These are phyloP conservation scores for Lactifluus subvellereus DNA, from an alignment of 768 basidiomycete genomes.

Conservation along the genomic window DNA sequence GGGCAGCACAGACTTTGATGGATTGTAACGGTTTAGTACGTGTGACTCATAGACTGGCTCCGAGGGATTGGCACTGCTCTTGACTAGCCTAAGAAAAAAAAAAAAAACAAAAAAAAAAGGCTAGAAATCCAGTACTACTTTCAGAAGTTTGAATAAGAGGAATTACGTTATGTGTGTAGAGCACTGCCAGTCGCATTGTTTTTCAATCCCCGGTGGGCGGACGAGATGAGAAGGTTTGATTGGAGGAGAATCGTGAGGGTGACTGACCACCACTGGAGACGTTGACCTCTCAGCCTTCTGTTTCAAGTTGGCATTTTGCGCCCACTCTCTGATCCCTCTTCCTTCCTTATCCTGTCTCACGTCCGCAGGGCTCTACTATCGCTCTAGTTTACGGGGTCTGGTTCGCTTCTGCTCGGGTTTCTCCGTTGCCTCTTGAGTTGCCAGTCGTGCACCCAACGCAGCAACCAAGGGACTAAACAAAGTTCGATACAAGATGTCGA, in stretches of 20 bases:
- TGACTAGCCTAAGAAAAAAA: neutral
- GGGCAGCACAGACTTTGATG: conserved; percentile 13
- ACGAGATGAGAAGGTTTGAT: conserved; percentile 17
- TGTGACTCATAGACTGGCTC: conserved; percentile 10
- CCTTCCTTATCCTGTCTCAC: too few relatives aligned
- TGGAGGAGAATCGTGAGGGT: neutral
- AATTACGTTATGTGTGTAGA: conserved; percentile 5
- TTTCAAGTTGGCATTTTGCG: conserved; percentile 20
- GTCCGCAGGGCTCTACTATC: neutral
- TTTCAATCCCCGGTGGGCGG: neutral
- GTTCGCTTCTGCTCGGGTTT: neutral
- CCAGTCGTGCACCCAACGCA: neutral
- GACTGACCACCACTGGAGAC: neutral
- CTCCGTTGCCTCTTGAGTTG: neutral
- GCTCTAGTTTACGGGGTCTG: neutral
- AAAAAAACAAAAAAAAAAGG: neutral
- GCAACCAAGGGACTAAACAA: neutral
- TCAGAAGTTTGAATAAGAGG: neutral
- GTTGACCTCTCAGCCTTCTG: neutral
- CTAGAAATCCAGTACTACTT: neutral
- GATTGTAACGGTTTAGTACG: neutral
- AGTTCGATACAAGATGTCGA: neutral
- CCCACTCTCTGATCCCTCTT: neutral
- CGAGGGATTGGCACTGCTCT: neutral
- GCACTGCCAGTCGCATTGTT: neutral